Percentiles rank a stretch among this genome's conserved stretches.
These are phyloP conservation scores for Naganishia sp. DNA, from an alignment of 1,284 basidiomycete genomes.

Conservation along the genomic window DNA sequence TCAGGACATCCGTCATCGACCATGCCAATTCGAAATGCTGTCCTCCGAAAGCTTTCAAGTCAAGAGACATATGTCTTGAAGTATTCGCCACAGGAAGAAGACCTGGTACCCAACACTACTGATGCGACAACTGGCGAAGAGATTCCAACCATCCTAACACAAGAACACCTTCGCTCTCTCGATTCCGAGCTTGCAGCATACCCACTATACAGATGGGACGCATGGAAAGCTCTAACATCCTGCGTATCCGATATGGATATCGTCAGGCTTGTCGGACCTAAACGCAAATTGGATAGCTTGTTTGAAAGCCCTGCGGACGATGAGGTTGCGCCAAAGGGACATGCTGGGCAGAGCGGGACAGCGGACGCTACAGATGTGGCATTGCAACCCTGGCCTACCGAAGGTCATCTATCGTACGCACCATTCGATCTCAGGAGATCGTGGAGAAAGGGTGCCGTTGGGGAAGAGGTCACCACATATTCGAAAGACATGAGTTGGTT, in stretches of 20 bases:
- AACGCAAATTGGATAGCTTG: constrained; percentile 45
- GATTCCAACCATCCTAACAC: constrained; percentile 37
- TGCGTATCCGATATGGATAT: constrained; percentile 43
- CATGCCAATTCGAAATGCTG: constrained; percentile 42
- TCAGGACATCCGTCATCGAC: constrained; percentile 34
- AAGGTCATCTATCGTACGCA: constrained; percentile 40
- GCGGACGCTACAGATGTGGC: not conserved
- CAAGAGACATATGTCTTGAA: constrained; percentile 41
- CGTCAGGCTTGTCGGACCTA: constrained; percentile 41
- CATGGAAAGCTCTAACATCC: constrained; percentile 47
- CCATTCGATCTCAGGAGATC: constrained; percentile 52
- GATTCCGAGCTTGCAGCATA: constrained; percentile 54
- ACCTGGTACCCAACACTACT: constrained; percentile 26
- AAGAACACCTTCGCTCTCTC: constrained; percentile 51
- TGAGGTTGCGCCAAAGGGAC: constrained; percentile 17
- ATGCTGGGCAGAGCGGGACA: not conserved
- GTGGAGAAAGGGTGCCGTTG: constrained; percentile 53
- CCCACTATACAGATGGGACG: constrained; percentile 45
- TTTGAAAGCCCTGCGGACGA: constrained; percentile 35
- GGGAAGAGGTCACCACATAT: constrained; percentile 52
- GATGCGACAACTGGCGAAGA: constrained; percentile 32
- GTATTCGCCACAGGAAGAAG: constrained; percentile 40
- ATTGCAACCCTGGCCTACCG: not conserved
- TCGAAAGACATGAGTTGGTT: constrained; percentile 56
- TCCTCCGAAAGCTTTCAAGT: constrained; percentile 38